A percentile compares a stretch with the other conserved stretches of the same genome.
Evolutionary conservation across 352 stramenopile species (phyloP).

Genomic region (Globisporangium nunn): DNA sequence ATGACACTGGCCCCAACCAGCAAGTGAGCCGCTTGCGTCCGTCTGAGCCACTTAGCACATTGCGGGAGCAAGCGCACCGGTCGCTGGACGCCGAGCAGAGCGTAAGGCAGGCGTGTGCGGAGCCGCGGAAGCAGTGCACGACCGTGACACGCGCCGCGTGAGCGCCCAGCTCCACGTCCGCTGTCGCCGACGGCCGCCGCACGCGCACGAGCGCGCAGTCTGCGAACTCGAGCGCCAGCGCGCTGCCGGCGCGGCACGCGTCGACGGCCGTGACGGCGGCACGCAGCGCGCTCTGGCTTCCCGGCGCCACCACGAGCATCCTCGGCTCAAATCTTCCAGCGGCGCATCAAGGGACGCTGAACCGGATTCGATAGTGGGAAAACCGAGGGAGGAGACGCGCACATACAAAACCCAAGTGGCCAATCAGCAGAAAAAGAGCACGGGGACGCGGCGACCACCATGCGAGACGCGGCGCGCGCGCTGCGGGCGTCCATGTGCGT

Average conservation of each 20-base stretch:
- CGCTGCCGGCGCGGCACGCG: slow-evolving; percentile 23
- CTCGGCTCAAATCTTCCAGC: background rate
- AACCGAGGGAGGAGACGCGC: background rate
- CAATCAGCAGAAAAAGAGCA: background rate
- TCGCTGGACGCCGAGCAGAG: slow-evolving; percentile 63
- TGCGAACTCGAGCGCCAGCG: slow-evolving; percentile 39
- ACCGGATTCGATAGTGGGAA: background rate
- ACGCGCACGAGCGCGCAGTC: slow-evolving; percentile 47
- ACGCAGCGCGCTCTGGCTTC: slow-evolving; percentile 42
- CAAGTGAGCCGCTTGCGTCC: no score
- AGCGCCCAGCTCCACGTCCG: slow-evolving; percentile 44
- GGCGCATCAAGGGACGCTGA: background rate
- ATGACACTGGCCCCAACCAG: slow-evolving; percentile 31
- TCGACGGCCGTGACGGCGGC: slow-evolving; percentile 32
- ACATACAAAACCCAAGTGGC: background rate
- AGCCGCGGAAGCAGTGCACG: slow-evolving; percentile 22
- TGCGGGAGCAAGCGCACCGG: slow-evolving; percentile 23
- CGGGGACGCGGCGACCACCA: background rate
- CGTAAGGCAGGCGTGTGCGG: slow-evolving; percentile 9
- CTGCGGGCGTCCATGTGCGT: background rate
- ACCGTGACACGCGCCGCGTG: slow-evolving; percentile 37
- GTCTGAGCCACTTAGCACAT: background rate
- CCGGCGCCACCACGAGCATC: slow-evolving; percentile 35
- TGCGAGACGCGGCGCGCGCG: background rate
- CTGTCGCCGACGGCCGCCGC: slow-evolving; percentile 1